A percentile compares a stretch with the other conserved stretches of the same genome.
These are phyloP conservation scores for Benincasa hispida DNA, from an alignment of 306 rosid species.

Conservation along the genomic window DNA sequence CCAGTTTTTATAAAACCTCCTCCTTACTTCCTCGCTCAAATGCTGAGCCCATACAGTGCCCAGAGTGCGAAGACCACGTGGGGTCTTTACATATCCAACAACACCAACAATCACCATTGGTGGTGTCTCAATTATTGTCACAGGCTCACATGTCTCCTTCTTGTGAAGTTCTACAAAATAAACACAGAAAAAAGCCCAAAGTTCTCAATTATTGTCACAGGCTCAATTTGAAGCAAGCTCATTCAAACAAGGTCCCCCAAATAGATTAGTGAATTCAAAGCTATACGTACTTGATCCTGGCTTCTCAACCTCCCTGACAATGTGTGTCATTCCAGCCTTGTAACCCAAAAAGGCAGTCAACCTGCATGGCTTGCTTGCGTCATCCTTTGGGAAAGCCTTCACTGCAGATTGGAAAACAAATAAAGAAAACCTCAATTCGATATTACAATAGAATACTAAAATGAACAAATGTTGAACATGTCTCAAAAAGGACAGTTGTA, in stretches of 20 bases:
- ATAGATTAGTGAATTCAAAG: neutral
- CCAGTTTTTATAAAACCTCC: slow-evolving; percentile 83
- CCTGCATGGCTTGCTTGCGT: slow-evolving; percentile 45
- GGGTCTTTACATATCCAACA: slow-evolving; percentile 77
- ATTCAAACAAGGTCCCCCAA: no score
- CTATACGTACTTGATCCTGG: slow-evolving; percentile 54
- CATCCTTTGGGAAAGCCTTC: slow-evolving; percentile 91
- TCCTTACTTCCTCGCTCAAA: slow-evolving; percentile 62
- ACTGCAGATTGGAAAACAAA: slow-evolving; percentile 20
- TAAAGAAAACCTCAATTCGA: neutral
- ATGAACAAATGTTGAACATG: neutral
- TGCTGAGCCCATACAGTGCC: slow-evolving; percentile 86
- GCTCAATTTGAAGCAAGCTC: no score
- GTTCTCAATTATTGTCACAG: no score
- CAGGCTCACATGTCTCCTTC: slow-evolving; percentile 87
- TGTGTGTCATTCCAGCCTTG: slow-evolving; percentile 91
- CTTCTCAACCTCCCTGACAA: slow-evolving; percentile 78
- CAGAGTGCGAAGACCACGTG: slow-evolving; percentile 76
- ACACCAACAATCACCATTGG: slow-evolving; percentile 80
- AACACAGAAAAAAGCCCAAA: neutral
- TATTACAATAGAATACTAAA: neutral
- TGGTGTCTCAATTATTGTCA: slow-evolving; percentile 72
- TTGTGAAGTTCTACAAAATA: slow-evolving; percentile 59
- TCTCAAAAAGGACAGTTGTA: neutral
- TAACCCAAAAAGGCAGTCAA: slow-evolving; percentile 69